These are phyloP conservation scores for Cyphellophora europaea DNA, from an alignment of 2,329 filamentous ascomycete species.

Conservation along the genomic window DNA sequence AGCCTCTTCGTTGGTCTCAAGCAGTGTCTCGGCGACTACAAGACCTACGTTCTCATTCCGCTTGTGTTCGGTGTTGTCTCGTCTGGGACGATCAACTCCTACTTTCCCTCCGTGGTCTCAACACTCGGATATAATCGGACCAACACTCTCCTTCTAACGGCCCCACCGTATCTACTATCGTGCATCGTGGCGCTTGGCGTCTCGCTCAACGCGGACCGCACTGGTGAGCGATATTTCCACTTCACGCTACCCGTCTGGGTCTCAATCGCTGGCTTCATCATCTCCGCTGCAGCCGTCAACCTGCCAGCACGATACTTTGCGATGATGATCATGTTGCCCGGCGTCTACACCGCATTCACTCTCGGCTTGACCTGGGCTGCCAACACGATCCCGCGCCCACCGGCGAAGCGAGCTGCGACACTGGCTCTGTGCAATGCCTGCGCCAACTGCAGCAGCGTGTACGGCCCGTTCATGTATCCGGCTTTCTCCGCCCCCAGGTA, in stretches of 20 bases:
- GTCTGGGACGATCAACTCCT: no score
- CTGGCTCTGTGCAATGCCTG: conserved; percentile 68
- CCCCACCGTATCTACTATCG: conserved; percentile 6
- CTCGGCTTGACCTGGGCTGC: conserved; percentile 65
- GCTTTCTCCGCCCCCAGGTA: conserved; percentile 27
- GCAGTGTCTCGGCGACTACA: conserved; percentile 47
- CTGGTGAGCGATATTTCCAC: conserved; percentile 62
- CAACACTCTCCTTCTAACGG: conserved; percentile 35
- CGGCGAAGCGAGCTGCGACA: conserved; percentile 62
- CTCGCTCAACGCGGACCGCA: conserved; percentile 61
- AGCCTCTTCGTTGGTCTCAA: conserved; percentile 30
- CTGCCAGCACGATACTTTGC: conserved; percentile 55
- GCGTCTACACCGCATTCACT: conserved; percentile 46
- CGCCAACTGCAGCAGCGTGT: conserved; percentile 37
- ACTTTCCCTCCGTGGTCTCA: conserved; percentile 61
- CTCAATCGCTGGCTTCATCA: conserved; percentile 55
- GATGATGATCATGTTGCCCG: conserved; percentile 49
- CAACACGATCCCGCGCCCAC: conserved; percentile 64
- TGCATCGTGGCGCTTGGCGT: conserved; percentile 51
- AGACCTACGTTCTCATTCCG: conserved; percentile 49
- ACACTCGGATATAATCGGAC: conserved; percentile 53
- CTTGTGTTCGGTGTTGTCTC: conserved; percentile 26
- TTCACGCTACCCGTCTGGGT: conserved; percentile 43
- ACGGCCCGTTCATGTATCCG: conserved; percentile 1
- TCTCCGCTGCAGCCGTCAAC: conserved; percentile 52